Evolutionary conservation across 2,329 filamentous ascomycete genomes (phyloP), one percentile per base, ranked within the genome.

Genomic region (Pseudocercospora crystallina): DNA sequence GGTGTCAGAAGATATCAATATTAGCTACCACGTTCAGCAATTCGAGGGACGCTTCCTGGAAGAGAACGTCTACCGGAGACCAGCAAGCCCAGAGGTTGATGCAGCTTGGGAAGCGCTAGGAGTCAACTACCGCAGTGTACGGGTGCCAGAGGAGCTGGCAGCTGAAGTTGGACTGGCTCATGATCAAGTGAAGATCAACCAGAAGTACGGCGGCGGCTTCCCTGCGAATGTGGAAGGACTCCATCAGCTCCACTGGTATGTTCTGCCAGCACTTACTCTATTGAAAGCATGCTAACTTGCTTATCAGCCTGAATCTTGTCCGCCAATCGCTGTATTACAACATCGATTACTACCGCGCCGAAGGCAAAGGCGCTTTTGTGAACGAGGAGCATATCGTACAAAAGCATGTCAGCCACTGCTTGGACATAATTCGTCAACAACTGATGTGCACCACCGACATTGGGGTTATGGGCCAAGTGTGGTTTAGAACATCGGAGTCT

Each of bases 391-490:
- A 69, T 26, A 77, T 84, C 37, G 64, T 85, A 5, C 73, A 73
- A 17, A 71, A 75, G 1, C 83, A 85, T 61, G 72, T 82, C 57
- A 79, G 80, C 5, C 82, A 85, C 53, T 85, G 83, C 51, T 69
- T 85, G 30, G 83, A 85, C 55, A 80, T 79, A 3, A 52, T 85
- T 38, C 78, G 82, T 1, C 82, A 85, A 61, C 78, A 82, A 12
- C 71, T 85, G 11, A 84, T 84, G 80, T 85, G 82, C 65, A 80
- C 77, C 26, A 72, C 79, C 14, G 83, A 85, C 57, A 77, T 80
- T 2, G 81, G 76, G 1, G 75, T 85, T 0, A 71, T 85, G 0
- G 81, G 81, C 10, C 81, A 85, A 58, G 75, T 85, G 5, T 85
- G 82, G 82, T 76, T 75, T 31, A 70, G 80, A 17, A 64, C 66